Evolutionary conservation across 148 eudicot species (phyloP).

Genomic region (Spergularia bocconei): DNA sequence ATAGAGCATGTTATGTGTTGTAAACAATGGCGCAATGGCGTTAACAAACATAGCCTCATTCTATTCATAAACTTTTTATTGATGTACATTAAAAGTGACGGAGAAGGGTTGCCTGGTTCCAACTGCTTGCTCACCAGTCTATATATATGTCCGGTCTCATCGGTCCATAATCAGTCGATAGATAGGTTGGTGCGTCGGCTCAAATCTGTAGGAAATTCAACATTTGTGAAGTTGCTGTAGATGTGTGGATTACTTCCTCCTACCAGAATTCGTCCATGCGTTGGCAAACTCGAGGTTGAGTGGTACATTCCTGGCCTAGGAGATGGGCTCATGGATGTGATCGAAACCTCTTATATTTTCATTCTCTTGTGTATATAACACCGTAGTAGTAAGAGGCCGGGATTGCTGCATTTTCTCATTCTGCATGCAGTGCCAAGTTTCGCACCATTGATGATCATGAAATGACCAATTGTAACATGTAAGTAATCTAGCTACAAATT

Average conservation of each 20-base stretch:
- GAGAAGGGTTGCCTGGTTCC: slow-evolving; percentile 36
- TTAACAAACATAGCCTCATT: slow-evolving; percentile 35
- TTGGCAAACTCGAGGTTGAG: slow-evolving; percentile 47
- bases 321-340: too few species aligned
- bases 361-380: too few species aligned
- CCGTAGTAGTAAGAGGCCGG: too few species aligned
- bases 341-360: too few species aligned
- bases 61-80: too few species aligned
- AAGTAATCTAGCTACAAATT: too few species aligned
- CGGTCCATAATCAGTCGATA: slow-evolving; percentile 16
- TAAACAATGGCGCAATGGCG: slow-evolving; percentile 60
- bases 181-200: too few species aligned
- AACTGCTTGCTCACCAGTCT: slow-evolving; percentile 30
- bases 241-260: slow-evolving; percentile 75
- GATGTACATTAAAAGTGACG: slow-evolving; percentile 48
- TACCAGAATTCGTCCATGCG: slow-evolving; percentile 31
- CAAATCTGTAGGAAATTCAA: slow-evolving; percentile 50
- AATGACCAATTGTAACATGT: too few species aligned
- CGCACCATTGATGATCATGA: too few species aligned
- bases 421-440: too few species aligned
- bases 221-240: slow-evolving; percentile 43
- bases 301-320: slow-evolving; percentile 68
- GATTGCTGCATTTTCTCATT: too few species aligned
- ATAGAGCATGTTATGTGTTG: slow-evolving; percentile 67
- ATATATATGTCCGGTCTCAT: slow-evolving; percentile 41